A percentile compares a stretch with the other conserved stretches of the same genome.
phyloP scores from a whole-genome alignment of 2,329 filamentous ascomycete species.

The Paraphaeosphaeria minitans region DNA sequence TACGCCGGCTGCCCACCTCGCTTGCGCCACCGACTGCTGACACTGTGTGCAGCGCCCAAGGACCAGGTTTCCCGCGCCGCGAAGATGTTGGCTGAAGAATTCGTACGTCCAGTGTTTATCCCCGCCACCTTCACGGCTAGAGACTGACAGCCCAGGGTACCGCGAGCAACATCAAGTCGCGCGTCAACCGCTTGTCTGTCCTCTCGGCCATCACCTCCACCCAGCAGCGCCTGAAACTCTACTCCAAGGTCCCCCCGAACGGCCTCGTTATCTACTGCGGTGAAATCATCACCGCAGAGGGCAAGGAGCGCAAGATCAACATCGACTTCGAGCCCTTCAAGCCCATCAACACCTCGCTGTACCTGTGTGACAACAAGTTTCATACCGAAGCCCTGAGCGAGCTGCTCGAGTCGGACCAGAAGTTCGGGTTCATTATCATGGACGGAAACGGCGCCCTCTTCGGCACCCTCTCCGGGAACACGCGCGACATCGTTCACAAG shows the following conservation, averaged over 20 bases:
- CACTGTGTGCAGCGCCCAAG: constrained; percentile 75
- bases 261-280: constrained; percentile 98
- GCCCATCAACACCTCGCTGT: constrained; percentile 98
- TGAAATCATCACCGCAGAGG: constrained; percentile 99
- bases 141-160: constrained; percentile 70
- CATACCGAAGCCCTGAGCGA: constrained; percentile 97
- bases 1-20: constrained; percentile 56
- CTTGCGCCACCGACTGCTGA: constrained; percentile 11
- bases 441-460: constrained; percentile 98
- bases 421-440: constrained; percentile 99
- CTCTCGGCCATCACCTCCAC: constrained; percentile 98
- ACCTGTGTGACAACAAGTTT: constrained; percentile 99
- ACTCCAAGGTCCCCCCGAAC: constrained; percentile 98
- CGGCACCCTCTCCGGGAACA: constrained; percentile 95
- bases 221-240: constrained; percentile 97
- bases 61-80: constrained; percentile 94
- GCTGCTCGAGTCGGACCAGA: constrained; percentile 97
- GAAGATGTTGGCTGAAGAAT: constrained; percentile 99
- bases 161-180: constrained; percentile 99
- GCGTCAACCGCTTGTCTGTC: constrained; percentile 97
- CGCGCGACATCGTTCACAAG: constrained; percentile 94
- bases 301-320: constrained; percentile 99
- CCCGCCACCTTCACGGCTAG: neutral
- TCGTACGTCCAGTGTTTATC: constrained; percentile 63
- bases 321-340: constrained; percentile 99